These are phyloP conservation scores for Hirsutella rhossiliensis DNA, from an alignment of 2,329 filamentous ascomycete genomes.

Conservation along the genomic window DNA sequence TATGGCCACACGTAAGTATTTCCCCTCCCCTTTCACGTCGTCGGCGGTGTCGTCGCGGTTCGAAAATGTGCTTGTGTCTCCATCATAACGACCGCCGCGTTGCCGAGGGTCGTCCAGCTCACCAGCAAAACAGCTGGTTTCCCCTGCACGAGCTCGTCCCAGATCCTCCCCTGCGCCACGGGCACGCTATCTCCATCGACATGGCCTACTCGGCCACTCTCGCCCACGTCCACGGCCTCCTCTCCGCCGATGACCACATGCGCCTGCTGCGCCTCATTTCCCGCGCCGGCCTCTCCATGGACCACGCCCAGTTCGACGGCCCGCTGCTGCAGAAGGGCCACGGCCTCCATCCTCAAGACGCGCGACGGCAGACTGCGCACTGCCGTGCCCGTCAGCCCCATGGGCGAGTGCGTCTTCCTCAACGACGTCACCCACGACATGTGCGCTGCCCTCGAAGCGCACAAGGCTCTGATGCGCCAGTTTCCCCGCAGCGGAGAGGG, in stretches of 20 bases:
- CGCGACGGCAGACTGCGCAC: conserved; percentile 56
- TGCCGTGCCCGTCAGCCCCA: conserved; percentile 50
- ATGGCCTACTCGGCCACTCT: conserved; percentile 66
- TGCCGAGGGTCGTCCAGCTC: neutral
- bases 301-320: conserved; percentile 56
- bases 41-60: no score
- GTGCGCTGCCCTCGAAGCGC: conserved; percentile 43
- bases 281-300: conserved; percentile 57
- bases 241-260: conserved; percentile 47
- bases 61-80: no score
- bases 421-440: conserved; percentile 55
- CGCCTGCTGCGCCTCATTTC: conserved; percentile 57
- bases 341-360: conserved; percentile 58
- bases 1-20: conserved; percentile 54
- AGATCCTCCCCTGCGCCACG: conserved; percentile 56
- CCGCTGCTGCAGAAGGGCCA: conserved; percentile 52
- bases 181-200: conserved; percentile 63
- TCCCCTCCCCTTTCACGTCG: no score
- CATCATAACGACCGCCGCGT: no score
- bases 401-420: conserved; percentile 55
- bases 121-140: conserved; percentile 41
- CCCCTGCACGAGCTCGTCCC: conserved; percentile 60
- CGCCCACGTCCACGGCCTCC: conserved; percentile 47
- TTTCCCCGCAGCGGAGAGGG: conserved; percentile 54
- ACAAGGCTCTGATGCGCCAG: conserved; percentile 51